phyloP scores from a whole-genome alignment of 345 rosid species.

The Arabidopsis suecica region DNA sequence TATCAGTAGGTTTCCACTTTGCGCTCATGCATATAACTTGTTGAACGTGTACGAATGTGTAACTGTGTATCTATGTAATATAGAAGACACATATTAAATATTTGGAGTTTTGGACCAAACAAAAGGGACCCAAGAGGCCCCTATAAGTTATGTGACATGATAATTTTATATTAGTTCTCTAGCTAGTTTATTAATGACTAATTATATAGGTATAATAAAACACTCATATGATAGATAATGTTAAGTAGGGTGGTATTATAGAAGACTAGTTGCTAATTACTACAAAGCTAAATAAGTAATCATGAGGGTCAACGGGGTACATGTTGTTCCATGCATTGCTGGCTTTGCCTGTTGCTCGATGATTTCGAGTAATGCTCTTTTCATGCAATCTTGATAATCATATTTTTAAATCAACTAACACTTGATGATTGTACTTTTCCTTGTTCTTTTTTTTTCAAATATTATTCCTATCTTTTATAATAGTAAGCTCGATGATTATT shows the following conservation, averaged over 20 bases:
- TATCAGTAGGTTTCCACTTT: conserved; percentile 43
- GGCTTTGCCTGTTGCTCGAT: conserved; percentile 48
- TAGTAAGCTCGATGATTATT: conserved; percentile 25
- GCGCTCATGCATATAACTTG: conserved; percentile 38
- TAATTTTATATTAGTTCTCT: conserved; percentile 2
- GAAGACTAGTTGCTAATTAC: conserved; percentile 30
- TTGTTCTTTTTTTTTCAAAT: neutral
- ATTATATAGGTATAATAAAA: neutral
- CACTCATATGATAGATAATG: neutral
- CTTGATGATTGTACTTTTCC: conserved; percentile 29
- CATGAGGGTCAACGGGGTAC: conserved; percentile 43
- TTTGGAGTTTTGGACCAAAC: conserved; percentile 10
- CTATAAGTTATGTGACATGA: conserved; percentile 22
- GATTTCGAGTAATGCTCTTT: conserved; percentile 47
- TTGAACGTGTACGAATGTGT: conserved; percentile 28
- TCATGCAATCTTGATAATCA: conserved; percentile 41
- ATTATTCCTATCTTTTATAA: neutral
- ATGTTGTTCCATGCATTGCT: conserved; percentile 42
- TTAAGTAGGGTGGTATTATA: conserved; percentile 17
- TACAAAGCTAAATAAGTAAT: conserved; percentile 25
- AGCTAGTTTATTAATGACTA: conserved; percentile 2
- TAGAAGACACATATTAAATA: neutral
- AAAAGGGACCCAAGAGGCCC: conserved; percentile 16
- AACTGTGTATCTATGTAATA: conserved; percentile 1
- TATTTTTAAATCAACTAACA: conserved; percentile 29